A percentile compares a stretch with the other conserved stretches of the same genome.
Conservation (phyloP, 208 protist genomes). For the Trypanosomatidae sp. region DNA sequence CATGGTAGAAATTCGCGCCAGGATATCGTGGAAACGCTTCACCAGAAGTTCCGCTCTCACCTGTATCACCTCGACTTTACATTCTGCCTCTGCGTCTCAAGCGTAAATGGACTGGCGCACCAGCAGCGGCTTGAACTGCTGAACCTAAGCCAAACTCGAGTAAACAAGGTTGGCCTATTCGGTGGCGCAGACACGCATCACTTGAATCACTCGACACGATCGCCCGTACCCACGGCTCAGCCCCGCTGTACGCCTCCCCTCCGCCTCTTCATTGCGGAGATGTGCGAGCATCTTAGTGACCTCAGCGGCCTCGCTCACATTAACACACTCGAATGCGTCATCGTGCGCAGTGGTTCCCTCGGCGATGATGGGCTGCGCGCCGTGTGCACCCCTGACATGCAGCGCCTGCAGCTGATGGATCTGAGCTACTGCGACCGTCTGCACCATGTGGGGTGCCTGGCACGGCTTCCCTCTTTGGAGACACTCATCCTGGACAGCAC, state of each 20-base stretch:
- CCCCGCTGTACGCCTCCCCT: slow-evolving; percentile 27
- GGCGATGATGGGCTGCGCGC: slow-evolving; percentile 29
- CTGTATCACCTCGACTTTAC: slow-evolving; percentile 66
- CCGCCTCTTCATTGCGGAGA: slow-evolving; percentile 54
- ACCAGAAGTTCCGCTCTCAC: slow-evolving; percentile 36
- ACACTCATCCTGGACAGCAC: slow-evolving; percentile 63
- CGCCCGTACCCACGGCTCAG: background rate
- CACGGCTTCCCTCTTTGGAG: slow-evolving; percentile 33
- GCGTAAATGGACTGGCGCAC: slow-evolving; percentile 25
- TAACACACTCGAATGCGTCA: slow-evolving; percentile 38
- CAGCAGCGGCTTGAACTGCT: slow-evolving; percentile 49
- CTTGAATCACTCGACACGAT: background rate
- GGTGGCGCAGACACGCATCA: background rate
- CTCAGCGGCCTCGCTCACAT: slow-evolving; percentile 40
- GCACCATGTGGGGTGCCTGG: slow-evolving; percentile 30
- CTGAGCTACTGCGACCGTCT: slow-evolving; percentile 71
- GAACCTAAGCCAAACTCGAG: slow-evolving; percentile 50
- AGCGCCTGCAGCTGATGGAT: slow-evolving; percentile 37
- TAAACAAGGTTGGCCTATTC: slow-evolving; percentile 34
- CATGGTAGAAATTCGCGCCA: background rate
- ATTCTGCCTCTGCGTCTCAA: slow-evolving; percentile 41
- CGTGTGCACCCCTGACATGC: slow-evolving; percentile 21
- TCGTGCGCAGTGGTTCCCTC: slow-evolving; percentile 58
- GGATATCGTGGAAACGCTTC: slow-evolving; percentile 8
- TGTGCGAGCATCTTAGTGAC: slow-evolving; percentile 44